Conservation (phyloP, 306 rosid species). For the Gleditsia sinensis region DNA sequence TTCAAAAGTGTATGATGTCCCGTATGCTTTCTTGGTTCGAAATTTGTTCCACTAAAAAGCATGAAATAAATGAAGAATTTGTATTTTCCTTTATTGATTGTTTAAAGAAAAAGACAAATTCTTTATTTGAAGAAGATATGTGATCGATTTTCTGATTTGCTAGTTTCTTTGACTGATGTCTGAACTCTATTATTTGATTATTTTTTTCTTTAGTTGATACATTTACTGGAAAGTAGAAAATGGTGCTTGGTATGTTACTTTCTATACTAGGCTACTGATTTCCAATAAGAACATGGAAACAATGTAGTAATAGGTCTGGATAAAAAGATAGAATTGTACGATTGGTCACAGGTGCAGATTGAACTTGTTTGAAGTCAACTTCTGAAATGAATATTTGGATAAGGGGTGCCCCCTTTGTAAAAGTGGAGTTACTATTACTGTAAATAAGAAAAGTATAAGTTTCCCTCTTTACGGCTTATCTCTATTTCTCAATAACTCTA, state of each 20-base stretch:
- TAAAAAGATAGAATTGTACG: neutral
- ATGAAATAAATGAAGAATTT: neutral
- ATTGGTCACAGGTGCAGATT: neutral
- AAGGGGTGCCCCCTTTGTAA: slow-evolving; percentile 4
- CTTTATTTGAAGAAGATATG: no score
- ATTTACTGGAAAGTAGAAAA: neutral
- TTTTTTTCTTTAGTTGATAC: no score
- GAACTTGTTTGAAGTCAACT: neutral
- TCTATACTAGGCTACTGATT: neutral
- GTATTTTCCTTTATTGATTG: neutral
- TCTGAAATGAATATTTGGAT: neutral
- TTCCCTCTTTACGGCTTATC: neutral
- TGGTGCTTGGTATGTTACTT: neutral
- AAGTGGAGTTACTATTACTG: neutral
- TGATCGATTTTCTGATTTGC: no score
- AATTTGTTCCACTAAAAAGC: neutral
- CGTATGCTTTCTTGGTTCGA: neutral
- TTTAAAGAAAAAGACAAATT: no score
- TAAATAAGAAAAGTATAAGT: neutral
- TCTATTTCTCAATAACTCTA: slow-evolving; percentile 1
- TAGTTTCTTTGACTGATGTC: no score
- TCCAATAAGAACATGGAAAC: neutral
- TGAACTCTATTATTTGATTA: no score
- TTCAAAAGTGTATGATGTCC: neutral
- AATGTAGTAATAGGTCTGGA: neutral